Percentiles rank a stretch among this genome's conserved stretches.
Evolutionary conservation across 768 basidiomycete genomes (phyloP).

Genomic region (Tylopilus subfusipes): DNA sequence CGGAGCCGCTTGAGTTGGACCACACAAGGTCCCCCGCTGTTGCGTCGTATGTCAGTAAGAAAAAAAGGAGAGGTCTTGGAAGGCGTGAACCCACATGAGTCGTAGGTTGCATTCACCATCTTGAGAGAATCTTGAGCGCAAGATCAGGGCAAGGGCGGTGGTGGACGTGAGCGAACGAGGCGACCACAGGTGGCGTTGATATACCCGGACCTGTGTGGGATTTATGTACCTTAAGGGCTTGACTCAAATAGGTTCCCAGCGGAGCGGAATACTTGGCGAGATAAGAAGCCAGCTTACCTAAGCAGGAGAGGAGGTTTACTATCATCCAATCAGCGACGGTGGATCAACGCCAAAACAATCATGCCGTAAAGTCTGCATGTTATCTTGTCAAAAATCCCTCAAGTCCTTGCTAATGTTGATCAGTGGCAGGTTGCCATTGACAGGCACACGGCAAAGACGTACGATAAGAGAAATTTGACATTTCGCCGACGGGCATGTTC

Average conservation of each 20-base stretch:
- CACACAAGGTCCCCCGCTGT: slow-evolving; percentile 40
- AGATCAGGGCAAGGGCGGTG: background rate
- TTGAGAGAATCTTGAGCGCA: slow-evolving; percentile 1
- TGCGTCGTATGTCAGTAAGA: background rate
- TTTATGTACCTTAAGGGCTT: slow-evolving; percentile 8
- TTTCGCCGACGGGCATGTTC: background rate
- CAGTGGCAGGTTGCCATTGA: background rate
- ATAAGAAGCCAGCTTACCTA: slow-evolving; percentile 22
- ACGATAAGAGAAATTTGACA: slow-evolving; percentile 15
- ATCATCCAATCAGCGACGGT: slow-evolving; percentile 20
- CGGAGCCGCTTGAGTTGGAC: slow-evolving; percentile 19
- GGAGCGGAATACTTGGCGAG: slow-evolving; percentile 7
- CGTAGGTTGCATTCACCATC: slow-evolving; percentile 46
- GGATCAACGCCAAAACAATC: background rate
- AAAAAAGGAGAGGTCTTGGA: background rate
- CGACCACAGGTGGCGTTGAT: slow-evolving; percentile 7
- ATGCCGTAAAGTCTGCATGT: background rate
- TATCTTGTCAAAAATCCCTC: slow-evolving; percentile 21
- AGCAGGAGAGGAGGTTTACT: slow-evolving; percentile 12
- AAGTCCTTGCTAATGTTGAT: background rate
- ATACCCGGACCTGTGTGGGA: slow-evolving; percentile 23
- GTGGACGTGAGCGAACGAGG: slow-evolving; percentile 4
- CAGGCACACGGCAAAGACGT: slow-evolving; percentile 8
- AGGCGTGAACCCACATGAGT: slow-evolving; percentile 31
- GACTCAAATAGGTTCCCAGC: slow-evolving; percentile 1